Percentiles rank a stretch among this genome's conserved stretches.
phyloP scores from a whole-genome alignment of 495 filamentous ascomycete genomes.

The Talaromyces wortmannii region DNA sequence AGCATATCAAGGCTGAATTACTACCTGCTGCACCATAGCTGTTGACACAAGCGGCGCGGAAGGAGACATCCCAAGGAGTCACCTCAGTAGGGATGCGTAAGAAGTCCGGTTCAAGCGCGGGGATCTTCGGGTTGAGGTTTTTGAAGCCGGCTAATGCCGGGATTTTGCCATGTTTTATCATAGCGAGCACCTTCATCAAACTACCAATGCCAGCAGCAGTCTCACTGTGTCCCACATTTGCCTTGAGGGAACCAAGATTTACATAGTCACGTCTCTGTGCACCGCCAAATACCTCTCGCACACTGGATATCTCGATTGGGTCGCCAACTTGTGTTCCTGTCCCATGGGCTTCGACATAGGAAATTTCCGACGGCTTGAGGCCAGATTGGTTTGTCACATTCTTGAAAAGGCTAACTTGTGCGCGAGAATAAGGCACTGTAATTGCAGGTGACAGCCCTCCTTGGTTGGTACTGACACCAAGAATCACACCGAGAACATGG shows the following conservation, averaged over 20 bases:
- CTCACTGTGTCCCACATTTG: slow-evolving; percentile 29
- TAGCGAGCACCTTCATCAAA: slow-evolving; percentile 29
- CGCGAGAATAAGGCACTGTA: slow-evolving; percentile 37
- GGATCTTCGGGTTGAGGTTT: slow-evolving; percentile 38
- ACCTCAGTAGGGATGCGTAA: neutral
- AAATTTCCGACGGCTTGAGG: slow-evolving; percentile 4
- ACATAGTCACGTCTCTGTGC: slow-evolving; percentile 6
- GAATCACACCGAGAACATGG: slow-evolving; percentile 53
- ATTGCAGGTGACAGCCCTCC: slow-evolving; percentile 47
- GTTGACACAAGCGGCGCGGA: neutral
- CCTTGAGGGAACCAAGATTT: slow-evolving; percentile 26
- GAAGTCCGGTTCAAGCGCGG: neutral
- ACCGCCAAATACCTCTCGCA: slow-evolving; percentile 20
- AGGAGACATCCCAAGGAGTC: neutral
- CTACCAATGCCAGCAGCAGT: slow-evolving; percentile 25
- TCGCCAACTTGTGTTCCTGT: slow-evolving; percentile 48
- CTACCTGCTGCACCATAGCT: slow-evolving; percentile 5
- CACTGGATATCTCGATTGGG: slow-evolving; percentile 31
- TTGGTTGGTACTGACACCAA: slow-evolving; percentile 52
- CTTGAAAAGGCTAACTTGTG: slow-evolving; percentile 19
- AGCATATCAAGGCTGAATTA: slow-evolving; percentile 4
- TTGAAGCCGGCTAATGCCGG: slow-evolving; percentile 54
- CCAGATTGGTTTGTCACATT: slow-evolving; percentile 1
- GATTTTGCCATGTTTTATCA: slow-evolving; percentile 43
- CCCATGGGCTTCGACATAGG: slow-evolving; percentile 40